phyloP scores from a whole-genome alignment of 2,329 filamentous ascomycete species.

The Fusarium hainanense region DNA sequence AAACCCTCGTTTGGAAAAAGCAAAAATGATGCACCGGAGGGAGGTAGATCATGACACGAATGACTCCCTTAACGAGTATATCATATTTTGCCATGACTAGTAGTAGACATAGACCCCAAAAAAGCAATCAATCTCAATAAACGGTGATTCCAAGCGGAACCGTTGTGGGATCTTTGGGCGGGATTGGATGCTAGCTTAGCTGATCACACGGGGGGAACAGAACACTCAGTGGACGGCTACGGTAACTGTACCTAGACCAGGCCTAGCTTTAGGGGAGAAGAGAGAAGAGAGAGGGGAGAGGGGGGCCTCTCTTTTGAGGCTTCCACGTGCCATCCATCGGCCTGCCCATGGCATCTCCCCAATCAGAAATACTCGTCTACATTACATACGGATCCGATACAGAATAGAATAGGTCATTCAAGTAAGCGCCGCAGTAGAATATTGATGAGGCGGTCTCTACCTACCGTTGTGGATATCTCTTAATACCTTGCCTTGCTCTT shows the following conservation, averaged over 20 bases:
- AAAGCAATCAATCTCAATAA: constrained; percentile 13
- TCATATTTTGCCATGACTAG: constrained; percentile 12
- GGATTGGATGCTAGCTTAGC: neutral
- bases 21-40: neutral
- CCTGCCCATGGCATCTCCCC: constrained; percentile 36
- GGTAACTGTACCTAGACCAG: neutral
- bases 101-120: neutral
- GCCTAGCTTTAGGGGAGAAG: neutral
- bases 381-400: too few species aligned
- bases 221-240: too few species aligned
- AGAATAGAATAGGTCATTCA: neutral
- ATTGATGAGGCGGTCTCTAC: constrained; percentile 5
- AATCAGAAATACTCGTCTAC: constrained; percentile 17
- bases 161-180: constrained; percentile 20
- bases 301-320: neutral
- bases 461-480: neutral
- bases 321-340: constrained; percentile 19
- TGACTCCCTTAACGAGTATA: neutral
- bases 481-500: neutral
- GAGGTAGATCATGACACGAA: neutral
- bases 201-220: constrained; percentile 33
- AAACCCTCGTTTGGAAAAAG: neutral
- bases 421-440: neutral
- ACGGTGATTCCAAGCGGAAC: constrained; percentile 17
- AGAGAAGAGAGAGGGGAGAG: neutral